Evolutionary conservation across 106 monocot genomes (phyloP), one percentile per base, ranked within the genome.

Genomic region (Gastrodia elata): DNA sequence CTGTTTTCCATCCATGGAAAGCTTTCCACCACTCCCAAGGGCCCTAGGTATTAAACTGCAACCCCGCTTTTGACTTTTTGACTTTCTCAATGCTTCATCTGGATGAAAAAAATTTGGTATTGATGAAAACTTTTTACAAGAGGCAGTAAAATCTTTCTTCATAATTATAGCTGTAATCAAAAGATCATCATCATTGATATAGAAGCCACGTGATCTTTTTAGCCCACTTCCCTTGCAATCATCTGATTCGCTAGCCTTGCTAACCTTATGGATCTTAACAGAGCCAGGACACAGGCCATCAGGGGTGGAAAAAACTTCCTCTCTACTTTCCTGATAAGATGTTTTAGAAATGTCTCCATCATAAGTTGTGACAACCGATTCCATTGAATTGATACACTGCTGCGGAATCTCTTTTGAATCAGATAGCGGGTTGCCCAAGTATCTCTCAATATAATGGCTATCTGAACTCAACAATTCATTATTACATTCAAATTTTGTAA

Each of bases 181-280:
- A 65, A 94, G 89, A 46, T 94, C 94, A 75, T 94, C 85, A 52
- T 94, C 94, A 80, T 87, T 70, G 35, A 94, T 85, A 72, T 72
- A 72, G 25, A 78, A 75, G 44, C 70, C 71, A 42, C 82, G 80
- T 10, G 77, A 74, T 35, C 85, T 82, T 74, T 85, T 91, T 69
- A 75, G 9, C 36, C 73, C 68, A 36, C 37, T 83, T 73, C 76
- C 76, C 76, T 82, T 83, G 16, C 36, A 35, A 71, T 11, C 72
- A 76, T 64, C 77, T 71, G 71, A 39, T 68, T 82, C 83, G 39
- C 44, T 77, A 76, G 10, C 64, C 55, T 71, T 68, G 35, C 56
- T n/a, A 61, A 32, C 27, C 11, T 77, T 74, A 71, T 76, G 61
- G 69, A 30, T 77, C 22, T 72, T 78, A 26, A 35, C 44, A 68